Evolutionary conservation across 164 flowering plant genomes (phyloP).

Genomic region (Berberis thunbergii): DNA sequence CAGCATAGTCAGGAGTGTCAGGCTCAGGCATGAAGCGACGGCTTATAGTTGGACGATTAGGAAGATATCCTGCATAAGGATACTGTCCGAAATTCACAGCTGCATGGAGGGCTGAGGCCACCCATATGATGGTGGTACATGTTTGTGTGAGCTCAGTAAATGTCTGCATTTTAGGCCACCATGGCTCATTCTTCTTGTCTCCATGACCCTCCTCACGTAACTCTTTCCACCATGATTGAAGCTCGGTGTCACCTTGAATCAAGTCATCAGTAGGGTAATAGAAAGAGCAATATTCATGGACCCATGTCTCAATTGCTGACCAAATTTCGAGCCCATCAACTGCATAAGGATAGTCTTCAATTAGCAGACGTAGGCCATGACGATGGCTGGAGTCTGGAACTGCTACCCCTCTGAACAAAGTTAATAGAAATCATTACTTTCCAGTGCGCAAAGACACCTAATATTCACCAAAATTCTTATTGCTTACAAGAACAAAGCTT

Average conservation of each 20-base stretch:
- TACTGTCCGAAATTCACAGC: conserved; percentile 90
- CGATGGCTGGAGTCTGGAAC: conserved; percentile 43
- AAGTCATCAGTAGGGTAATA: conserved; percentile 50
- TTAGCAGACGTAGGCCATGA: conserved; percentile 56
- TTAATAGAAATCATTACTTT: background rate
- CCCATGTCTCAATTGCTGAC: conserved; percentile 80
- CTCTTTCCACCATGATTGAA: conserved; percentile 84
- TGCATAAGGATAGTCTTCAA: conserved; percentile 83
- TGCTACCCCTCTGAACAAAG: conserved; percentile 61
- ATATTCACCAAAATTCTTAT: background rate
- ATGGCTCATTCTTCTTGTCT: conserved; percentile 56
- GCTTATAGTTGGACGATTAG: conserved; percentile 80
- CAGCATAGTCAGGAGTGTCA: conserved; percentile 52
- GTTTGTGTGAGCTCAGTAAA: conserved; percentile 36
- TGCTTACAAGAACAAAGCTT: background rate
- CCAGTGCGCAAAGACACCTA: background rate
- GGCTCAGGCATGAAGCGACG: conserved; percentile 80
- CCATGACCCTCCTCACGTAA: conserved; percentile 67
- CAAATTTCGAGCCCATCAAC: conserved; percentile 89
- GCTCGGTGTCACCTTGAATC: conserved; percentile 49
- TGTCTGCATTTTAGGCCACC: conserved; percentile 80
- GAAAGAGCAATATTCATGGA: conserved; percentile 53
- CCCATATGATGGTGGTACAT: conserved; percentile 74
- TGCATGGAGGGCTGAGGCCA: conserved; percentile 91
- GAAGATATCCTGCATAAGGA: conserved; percentile 79